A percentile compares a stretch with the other conserved stretches of the same genome.
Conservation (phyloP, 768 basidiomycete genomes). For the Mycena polygramma region DNA sequence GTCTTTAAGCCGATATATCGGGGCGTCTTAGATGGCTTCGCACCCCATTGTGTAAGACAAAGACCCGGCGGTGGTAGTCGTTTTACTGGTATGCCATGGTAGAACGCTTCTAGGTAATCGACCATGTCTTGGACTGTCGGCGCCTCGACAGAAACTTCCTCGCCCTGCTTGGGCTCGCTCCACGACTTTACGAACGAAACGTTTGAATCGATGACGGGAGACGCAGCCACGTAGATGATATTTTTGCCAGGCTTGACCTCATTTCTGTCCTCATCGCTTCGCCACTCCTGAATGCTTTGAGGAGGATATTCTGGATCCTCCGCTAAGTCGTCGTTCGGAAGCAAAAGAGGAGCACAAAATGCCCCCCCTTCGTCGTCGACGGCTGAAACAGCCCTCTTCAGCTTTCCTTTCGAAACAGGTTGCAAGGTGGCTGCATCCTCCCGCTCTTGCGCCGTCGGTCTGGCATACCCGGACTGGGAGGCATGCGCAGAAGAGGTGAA, state of each 20-base stretch:
- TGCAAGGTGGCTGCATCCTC: conserved; percentile 31
- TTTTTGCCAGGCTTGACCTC: conserved; percentile 43
- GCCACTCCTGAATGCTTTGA: conserved; percentile 50
- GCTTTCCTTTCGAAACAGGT: conserved; percentile 13
- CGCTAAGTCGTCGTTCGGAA: conserved; percentile 50
- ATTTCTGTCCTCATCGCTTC: conserved; percentile 48
- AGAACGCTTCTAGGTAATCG: conserved; percentile 51
- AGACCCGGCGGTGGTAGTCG: conserved; percentile 36
- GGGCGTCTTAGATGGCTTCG: conserved; percentile 33
- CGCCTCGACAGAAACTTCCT: conserved; percentile 10
- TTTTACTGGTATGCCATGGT: conserved; percentile 49
- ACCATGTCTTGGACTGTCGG: conserved; percentile 43
- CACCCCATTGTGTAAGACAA: conserved; percentile 46
- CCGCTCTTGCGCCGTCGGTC: conserved; percentile 32
- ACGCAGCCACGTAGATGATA: conserved; percentile 49
- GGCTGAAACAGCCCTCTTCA: conserved; percentile 15
- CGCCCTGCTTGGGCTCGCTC: conserved; percentile 35
- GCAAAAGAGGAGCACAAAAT: conserved; percentile 50
- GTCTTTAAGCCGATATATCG: conserved; percentile 48
- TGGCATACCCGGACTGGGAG: conserved; percentile 26
- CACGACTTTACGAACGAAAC: conserved; percentile 44
- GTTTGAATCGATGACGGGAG: conserved; percentile 43
- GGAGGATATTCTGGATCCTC: conserved; percentile 51
- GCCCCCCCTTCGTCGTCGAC: conserved; percentile 20
- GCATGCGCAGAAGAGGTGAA: conserved; percentile 30